These are phyloP conservation scores for Remersonia thermophila DNA, from an alignment of 2,329 filamentous ascomycete species.

Conservation along the genomic window DNA sequence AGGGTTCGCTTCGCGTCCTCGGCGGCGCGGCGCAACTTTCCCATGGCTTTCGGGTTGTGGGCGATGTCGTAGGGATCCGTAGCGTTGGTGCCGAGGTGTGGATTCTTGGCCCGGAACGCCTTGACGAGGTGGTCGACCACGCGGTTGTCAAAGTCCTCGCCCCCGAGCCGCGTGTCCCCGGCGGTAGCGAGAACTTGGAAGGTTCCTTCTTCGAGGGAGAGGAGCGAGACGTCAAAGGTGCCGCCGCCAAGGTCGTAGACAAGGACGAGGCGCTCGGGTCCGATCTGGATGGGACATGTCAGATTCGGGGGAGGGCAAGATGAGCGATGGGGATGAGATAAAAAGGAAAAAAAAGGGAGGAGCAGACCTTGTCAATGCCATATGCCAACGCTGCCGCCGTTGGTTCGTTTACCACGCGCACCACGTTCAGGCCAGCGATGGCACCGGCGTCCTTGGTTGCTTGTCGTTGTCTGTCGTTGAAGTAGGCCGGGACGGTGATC, in stretches of 20 bases:
- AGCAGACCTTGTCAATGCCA: conserved; percentile 58
- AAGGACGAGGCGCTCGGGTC: conserved; percentile 72
- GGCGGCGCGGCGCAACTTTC: conserved; percentile 98
- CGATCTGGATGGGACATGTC: conserved; percentile 34
- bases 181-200: conserved; percentile 91
- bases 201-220: conserved; percentile 79
- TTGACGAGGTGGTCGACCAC: conserved; percentile 93
- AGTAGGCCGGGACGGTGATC: conserved; percentile 91
- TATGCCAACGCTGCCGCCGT: conserved; percentile 92
- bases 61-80: conserved; percentile 49
- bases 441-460: conserved; percentile 89
- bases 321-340: neutral
- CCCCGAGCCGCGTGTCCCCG: conserved; percentile 92
- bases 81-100: conserved; percentile 33
- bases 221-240: conserved; percentile 87
- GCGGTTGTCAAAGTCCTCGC: conserved; percentile 97
- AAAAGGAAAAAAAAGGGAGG: no score
- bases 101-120: conserved; percentile 92
- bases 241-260: conserved; percentile 91
- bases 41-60: conserved; percentile 95
- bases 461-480: conserved; percentile 96
- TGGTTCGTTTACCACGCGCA: conserved; percentile 93
- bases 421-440: conserved; percentile 85
- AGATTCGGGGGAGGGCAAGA: neutral
- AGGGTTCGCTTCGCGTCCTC: conserved; percentile 99